These are phyloP conservation scores for Alternaria dauci DNA, from an alignment of 2,329 filamentous ascomycete genomes.

Conservation along the genomic window DNA sequence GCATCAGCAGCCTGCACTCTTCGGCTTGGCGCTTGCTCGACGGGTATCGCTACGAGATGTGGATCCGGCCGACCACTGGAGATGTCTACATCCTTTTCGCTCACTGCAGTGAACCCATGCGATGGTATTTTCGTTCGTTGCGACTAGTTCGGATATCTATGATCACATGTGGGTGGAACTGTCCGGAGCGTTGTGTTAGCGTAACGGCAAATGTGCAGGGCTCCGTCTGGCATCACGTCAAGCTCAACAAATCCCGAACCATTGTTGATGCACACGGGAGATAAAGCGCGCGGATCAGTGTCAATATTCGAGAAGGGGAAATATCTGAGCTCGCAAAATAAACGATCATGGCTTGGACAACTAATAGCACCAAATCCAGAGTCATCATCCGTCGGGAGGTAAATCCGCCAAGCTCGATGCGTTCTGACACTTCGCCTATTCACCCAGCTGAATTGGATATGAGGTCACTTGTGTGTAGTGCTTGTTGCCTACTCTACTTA, in stretches of 20 bases:
- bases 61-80: not conserved
- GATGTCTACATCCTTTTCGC: not conserved
- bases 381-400: not conserved
- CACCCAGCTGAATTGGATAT: not conserved
- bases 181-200: constrained; percentile 2
- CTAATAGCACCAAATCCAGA: not conserved
- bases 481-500: not conserved
- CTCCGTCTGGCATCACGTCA: not conserved
- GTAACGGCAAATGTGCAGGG: constrained; percentile 4
- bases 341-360: not conserved
- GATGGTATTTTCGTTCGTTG: not conserved
- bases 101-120: not conserved
- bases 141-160: not conserved
- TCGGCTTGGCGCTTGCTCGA: not conserved
- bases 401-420: not conserved
- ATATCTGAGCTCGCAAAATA: not conserved
- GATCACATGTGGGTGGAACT: not conserved
- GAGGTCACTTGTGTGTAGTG: not conserved
- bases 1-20: not conserved
- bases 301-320: not conserved
- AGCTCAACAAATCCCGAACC: constrained; percentile 1
- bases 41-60: not conserved
- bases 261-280: constrained; percentile 2
- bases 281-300: not conserved
- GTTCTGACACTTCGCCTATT: not conserved